Conservation (phyloP, 2,329 filamentous ascomycete species). For the Penicillium capsulatum region DNA sequence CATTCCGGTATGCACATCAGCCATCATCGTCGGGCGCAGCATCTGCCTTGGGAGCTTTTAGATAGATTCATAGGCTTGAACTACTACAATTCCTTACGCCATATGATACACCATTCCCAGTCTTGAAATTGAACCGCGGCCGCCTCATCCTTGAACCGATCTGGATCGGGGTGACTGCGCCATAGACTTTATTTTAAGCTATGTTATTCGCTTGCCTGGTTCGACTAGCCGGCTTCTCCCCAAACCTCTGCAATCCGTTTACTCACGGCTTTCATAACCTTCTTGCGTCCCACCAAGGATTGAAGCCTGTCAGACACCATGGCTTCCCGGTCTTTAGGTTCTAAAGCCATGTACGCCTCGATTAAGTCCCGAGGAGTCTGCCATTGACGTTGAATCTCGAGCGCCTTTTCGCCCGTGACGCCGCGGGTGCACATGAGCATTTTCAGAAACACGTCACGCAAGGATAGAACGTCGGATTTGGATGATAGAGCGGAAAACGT, state of each 20-base stretch:
- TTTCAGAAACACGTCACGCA: conserved; percentile 72
- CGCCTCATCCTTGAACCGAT: too few relatives aligned
- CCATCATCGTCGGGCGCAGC: too few relatives aligned
- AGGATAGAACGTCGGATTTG: conserved; percentile 69
- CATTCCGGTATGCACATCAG: too few relatives aligned
- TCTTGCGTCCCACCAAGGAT: conserved; percentile 62
- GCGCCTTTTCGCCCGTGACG: conserved; percentile 70
- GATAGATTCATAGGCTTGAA: too few relatives aligned
- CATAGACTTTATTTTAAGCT: too few relatives aligned
- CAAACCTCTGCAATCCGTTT: conserved; percentile 69
- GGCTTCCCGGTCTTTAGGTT: conserved; percentile 53
- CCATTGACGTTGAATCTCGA: conserved; percentile 77
- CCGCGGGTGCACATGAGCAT: conserved; percentile 81
- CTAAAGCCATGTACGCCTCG: conserved; percentile 61
- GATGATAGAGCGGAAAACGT: conserved; percentile 69
- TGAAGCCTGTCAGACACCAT: conserved; percentile 57
- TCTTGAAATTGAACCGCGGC: too few relatives aligned
- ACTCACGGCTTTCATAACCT: conserved; percentile 62
- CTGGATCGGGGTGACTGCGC: too few relatives aligned
- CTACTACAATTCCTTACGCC: too few relatives aligned
- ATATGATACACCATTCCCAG: too few relatives aligned
- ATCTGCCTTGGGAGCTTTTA: too few relatives aligned
- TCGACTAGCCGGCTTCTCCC: conserved; percentile 42
- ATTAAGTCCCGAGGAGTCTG: conserved; percentile 67
- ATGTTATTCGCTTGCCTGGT: background rate